A percentile compares a stretch with the other conserved stretches of the same genome.
phyloP scores from a whole-genome alignment of 1,139 yeast species.

The Magnusiomyces suaveolens region DNA sequence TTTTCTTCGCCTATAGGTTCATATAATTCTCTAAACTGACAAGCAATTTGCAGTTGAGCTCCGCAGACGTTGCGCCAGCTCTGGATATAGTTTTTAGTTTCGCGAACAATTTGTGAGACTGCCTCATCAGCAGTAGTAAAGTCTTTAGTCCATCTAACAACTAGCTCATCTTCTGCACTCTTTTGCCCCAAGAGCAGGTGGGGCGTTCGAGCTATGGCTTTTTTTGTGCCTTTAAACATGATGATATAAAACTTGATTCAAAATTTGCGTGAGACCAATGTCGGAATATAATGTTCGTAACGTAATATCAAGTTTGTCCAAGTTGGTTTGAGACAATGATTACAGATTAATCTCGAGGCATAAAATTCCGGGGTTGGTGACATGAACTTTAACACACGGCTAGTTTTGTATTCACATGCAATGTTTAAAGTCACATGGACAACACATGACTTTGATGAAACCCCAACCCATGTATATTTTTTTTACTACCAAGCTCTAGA shows the following conservation, averaged over 20 bases:
- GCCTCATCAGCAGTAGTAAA: conserved; percentile 40
- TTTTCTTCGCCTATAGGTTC: conserved; percentile 30
- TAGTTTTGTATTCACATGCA: too few species aligned
- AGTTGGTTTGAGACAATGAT: too few species aligned
- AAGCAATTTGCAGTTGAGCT: conserved; percentile 25
- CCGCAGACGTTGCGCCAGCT: conserved; percentile 38
- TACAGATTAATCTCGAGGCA: too few species aligned
- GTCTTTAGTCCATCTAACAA: conserved; percentile 42
- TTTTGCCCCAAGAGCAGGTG: conserved; percentile 31
- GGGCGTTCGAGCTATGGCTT: conserved; percentile 33
- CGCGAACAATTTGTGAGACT: conserved; percentile 35
- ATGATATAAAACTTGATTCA: neutral
- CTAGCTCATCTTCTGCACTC: conserved; percentile 40
- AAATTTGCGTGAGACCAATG: neutral
- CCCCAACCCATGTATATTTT: too few species aligned
- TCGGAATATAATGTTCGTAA: too few species aligned
- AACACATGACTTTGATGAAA: too few species aligned
- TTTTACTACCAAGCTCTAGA: too few species aligned
- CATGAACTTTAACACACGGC: too few species aligned
- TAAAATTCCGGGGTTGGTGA: too few species aligned
- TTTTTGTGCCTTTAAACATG: conserved; percentile 32
- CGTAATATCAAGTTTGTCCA: too few species aligned
- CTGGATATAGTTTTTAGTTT: conserved; percentile 31
- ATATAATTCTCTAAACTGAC: conserved; percentile 32
- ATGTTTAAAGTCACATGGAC: too few species aligned